Evolutionary conservation across 176 grass and related monocot genomes (phyloP), one percentile per base, ranked within the genome.

Genomic region (Musa acuminata): DNA sequence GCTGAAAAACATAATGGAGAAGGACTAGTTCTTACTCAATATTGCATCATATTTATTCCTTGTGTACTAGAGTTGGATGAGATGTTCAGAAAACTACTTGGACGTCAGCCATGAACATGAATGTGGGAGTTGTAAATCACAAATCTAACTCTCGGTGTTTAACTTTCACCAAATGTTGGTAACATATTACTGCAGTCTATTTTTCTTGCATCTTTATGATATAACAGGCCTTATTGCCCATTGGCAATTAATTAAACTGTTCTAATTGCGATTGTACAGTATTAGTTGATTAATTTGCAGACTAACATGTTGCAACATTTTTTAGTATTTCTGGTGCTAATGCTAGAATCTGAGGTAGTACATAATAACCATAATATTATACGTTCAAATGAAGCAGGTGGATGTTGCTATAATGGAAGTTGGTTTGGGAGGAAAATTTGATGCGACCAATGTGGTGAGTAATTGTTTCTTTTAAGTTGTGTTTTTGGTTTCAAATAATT

Each of bases 341-440:
- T 8, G 13, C 29, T 69, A 69, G 29, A 69, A 49, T 69, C 35
- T 8, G 1, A 55, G 26, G 1, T 26, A 25, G 67, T 23, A 69
- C 12, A 53, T 20, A 67, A 10, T 73, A 77, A 51, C 2, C 79
- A 68, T 35, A 11, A 16, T 1, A 69, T 71, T 29, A 22, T 23
- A 78, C 78, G 82, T 71, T 16, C 43, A 69, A n/a, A 64, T 74
- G 8, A 66, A 83, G 62, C 82, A 98, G 94, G 87, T 98, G 19
- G 94, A 98, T 75, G 90, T 93, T 78, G 94, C 88, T 87, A 84
- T 98, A 91, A 86, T 98, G 0, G 94, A 98, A 74, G 94, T 98
- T 98, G 94, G 94, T 64, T 80, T 98, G 55, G 94, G 94, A 77
- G 94, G 94, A 55, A 98, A 83, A 77, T 98, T 90, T 81, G 94